Percentiles rank a stretch among this genome's conserved stretches.
Evolutionary conservation across 768 basidiomycete genomes (phyloP).

Genomic region (Leucosporidium yakuticum): DNA sequence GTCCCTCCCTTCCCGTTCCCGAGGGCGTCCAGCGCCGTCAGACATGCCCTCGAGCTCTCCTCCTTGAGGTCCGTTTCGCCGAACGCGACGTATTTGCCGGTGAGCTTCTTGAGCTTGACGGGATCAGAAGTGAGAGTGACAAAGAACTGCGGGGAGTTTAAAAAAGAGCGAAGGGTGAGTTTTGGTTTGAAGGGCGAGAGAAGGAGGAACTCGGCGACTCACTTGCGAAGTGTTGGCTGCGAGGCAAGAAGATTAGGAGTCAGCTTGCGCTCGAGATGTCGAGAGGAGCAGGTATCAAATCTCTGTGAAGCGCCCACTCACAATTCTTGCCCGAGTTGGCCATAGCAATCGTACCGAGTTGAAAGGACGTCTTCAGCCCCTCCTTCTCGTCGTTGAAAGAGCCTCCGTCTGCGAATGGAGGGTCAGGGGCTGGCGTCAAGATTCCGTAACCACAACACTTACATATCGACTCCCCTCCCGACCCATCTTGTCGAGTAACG

Average conservation of each 20-base stretch:
- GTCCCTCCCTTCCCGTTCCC: slow-evolving; percentile 45
- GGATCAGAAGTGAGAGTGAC: slow-evolving; percentile 50
- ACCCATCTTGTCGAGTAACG: slow-evolving; percentile 53
- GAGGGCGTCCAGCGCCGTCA: slow-evolving; percentile 44
- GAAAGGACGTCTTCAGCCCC: slow-evolving; percentile 48
- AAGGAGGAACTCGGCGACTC: slow-evolving; percentile 3
- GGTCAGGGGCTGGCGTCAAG: neutral
- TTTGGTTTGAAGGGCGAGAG: neutral
- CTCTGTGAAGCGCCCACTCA: slow-evolving; percentile 19
- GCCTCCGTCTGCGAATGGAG: slow-evolving; percentile 44
- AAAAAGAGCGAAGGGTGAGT: neutral
- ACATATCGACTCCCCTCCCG: slow-evolving; percentile 51
- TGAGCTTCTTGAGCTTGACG: slow-evolving; percentile 48
- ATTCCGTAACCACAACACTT: slow-evolving; percentile 16
- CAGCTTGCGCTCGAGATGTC: neutral
- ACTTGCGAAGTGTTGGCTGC: slow-evolving; percentile 35
- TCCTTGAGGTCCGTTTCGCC: slow-evolving; percentile 42
- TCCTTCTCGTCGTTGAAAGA: slow-evolving; percentile 54
- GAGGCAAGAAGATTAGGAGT: neutral
- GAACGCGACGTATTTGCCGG: slow-evolving; percentile 53
- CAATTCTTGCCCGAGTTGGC: slow-evolving; percentile 53
- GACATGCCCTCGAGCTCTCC: slow-evolving; percentile 41
- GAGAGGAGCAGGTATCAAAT: too few species aligned
- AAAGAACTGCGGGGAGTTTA: slow-evolving; percentile 49
- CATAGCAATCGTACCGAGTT: slow-evolving; percentile 52